Percentiles rank a stretch among this genome's conserved stretches.
These are phyloP conservation scores for Cyclotella atomus DNA, from an alignment of 108 stramenopile species.

Conservation along the genomic window DNA sequence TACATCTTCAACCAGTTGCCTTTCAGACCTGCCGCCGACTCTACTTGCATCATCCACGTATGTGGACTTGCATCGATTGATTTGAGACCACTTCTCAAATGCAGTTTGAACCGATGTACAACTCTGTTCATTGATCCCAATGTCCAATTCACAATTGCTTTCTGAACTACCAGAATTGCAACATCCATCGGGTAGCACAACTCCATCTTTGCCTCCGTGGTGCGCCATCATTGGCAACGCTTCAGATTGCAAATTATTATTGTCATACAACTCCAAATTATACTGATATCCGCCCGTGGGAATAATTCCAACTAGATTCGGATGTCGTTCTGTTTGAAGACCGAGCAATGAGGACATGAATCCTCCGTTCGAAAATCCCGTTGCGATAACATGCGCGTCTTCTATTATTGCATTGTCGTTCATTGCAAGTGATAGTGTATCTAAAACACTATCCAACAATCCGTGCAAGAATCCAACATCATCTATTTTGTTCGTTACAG, in stretches of 20 bases:
- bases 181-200: slow-evolving; percentile 41
- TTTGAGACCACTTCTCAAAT: slow-evolving; percentile 37
- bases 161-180: slow-evolving; percentile 5
- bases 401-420: not conserved
- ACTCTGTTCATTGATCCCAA: slow-evolving; percentile 26
- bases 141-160: slow-evolving; percentile 34
- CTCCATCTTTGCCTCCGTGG: slow-evolving; percentile 41
- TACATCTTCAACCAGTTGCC: not conserved
- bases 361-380: slow-evolving; percentile 50
- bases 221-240: slow-evolving; percentile 35
- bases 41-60: not conserved
- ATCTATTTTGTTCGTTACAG: slow-evolving; percentile 27
- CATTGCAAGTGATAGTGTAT: not conserved
- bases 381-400: slow-evolving; percentile 30
- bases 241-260: not conserved
- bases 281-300: slow-evolving; percentile 52
- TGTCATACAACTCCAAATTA: slow-evolving; percentile 15
- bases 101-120: slow-evolving; percentile 35
- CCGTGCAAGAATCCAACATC: slow-evolving; percentile 36
- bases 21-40: not conserved
- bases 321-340: slow-evolving; percentile 5
- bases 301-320: slow-evolving; percentile 42
- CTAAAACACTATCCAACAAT: slow-evolving; percentile 22
- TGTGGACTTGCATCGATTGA: slow-evolving; percentile 32
- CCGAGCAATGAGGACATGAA: slow-evolving; percentile 44